Conservation (phyloP, 2,329 filamentous ascomycete genomes). For the Endocalyx cinctus region DNA sequence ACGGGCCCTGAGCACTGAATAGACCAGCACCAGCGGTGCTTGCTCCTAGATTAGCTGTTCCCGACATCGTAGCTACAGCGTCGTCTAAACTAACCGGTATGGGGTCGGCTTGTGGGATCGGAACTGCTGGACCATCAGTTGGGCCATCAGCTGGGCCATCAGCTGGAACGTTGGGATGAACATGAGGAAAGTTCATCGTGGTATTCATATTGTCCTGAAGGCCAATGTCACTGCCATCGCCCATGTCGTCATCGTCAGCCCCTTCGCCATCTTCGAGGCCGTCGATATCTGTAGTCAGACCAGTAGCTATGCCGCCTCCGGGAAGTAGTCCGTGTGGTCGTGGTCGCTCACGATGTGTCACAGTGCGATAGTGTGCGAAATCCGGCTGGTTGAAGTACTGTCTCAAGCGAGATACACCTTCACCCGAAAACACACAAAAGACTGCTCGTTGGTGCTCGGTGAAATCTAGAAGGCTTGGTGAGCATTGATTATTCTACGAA, state of each 20-base stretch:
- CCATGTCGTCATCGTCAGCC: constrained; percentile 30
- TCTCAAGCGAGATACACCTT: constrained; percentile 73
- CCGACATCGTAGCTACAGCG: constrained; percentile 1
- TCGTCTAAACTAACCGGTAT: constrained; percentile 5
- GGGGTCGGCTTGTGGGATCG: not conserved
- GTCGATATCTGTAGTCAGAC: constrained; percentile 16
- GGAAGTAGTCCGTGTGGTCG: constrained; percentile 7
- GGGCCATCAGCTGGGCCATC: not conserved
- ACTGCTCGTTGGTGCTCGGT: constrained; percentile 92
- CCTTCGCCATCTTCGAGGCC: constrained; percentile 25
- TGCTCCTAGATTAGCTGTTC: constrained; percentile 11
- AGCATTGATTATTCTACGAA: too few relatives aligned
- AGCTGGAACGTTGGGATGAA: constrained; percentile 11
- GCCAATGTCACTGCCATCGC: constrained; percentile 29
- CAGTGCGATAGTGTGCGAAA: constrained; percentile 37
- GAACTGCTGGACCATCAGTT: not conserved
- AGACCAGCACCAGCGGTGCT: constrained; percentile 21
- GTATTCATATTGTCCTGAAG: constrained; percentile 16
- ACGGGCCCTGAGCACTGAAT: constrained; percentile 11
- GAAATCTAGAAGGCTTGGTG: constrained; percentile 64
- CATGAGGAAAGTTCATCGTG: constrained; percentile 15
- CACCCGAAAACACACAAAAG: constrained; percentile 95
- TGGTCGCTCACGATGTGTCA: constrained; percentile 9
- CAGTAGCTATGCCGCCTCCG: constrained; percentile 8
- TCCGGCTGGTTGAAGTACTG: constrained; percentile 64